Conservation (phyloP, 495 filamentous ascomycete genomes). For the Entonaema liquescens region DNA sequence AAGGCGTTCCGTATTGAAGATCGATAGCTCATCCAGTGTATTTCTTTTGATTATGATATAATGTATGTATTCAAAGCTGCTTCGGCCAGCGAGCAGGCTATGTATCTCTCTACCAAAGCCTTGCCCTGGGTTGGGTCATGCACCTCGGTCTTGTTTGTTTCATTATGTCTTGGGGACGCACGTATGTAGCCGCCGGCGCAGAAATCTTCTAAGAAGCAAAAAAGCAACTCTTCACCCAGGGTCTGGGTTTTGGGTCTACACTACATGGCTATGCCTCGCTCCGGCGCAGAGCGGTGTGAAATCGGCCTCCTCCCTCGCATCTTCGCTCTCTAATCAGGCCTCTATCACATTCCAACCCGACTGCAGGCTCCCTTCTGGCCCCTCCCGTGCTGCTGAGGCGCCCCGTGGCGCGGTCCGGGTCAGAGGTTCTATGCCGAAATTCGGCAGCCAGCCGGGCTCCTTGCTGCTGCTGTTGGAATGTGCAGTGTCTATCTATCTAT, state of each 20-base stretch:
- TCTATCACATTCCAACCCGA: conserved; percentile 27
- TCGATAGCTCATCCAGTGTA: neutral
- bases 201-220: conserved; percentile 5
- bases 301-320: conserved; percentile 37
- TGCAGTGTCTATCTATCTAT: neutral
- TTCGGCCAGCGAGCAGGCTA: too few species aligned
- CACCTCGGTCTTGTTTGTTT: conserved; percentile 16
- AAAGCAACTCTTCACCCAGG: neutral
- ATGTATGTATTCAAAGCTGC: neutral
- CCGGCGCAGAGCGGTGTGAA: conserved; percentile 35
- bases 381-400: conserved; percentile 30
- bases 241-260: neutral
- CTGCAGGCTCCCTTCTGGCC: conserved; percentile 40
- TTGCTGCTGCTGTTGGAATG: neutral
- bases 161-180: neutral
- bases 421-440: conserved; percentile 23
- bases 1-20: too few species aligned
- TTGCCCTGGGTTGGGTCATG: neutral
- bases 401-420: conserved; percentile 35
- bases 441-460: conserved; percentile 19
- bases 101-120: too few species aligned
- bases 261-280: conserved; percentile 6
- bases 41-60: too few species aligned
- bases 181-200: conserved; percentile 19
- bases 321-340: conserved; percentile 31